phyloP scores from a whole-genome alignment of 2,329 filamentous ascomycete genomes.

The Hirsutella rhossiliensis region DNA sequence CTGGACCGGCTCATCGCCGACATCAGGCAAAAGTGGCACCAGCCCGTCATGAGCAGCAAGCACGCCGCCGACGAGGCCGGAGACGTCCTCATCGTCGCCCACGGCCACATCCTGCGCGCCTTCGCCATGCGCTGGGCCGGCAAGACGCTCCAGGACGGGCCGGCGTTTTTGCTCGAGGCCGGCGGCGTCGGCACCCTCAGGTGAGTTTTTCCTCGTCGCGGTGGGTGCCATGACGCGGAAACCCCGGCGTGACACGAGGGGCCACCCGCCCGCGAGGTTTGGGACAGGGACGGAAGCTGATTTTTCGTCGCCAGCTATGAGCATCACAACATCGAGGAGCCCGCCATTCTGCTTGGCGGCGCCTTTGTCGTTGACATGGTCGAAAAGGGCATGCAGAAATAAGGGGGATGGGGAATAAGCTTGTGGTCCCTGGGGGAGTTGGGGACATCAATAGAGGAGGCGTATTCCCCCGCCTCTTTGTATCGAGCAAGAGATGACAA shows the following conservation, averaged over 20 bases:
- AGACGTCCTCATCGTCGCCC: slow-evolving; percentile 57
- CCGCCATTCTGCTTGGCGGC: slow-evolving; percentile 66
- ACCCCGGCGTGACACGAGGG: too few species aligned
- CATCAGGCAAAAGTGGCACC: slow-evolving; percentile 56
- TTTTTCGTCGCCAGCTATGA: slow-evolving; percentile 48
- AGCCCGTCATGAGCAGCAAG: slow-evolving; percentile 34
- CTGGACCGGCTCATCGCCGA: slow-evolving; percentile 67
- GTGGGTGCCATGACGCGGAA: too few species aligned
- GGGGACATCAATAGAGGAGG: too few species aligned
- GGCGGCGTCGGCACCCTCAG: slow-evolving; percentile 75
- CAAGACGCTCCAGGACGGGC: slow-evolving; percentile 61
- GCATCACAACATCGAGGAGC: slow-evolving; percentile 65
- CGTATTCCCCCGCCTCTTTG: too few species aligned
- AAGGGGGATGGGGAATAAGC: background rate
- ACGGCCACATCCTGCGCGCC: slow-evolving; percentile 79
- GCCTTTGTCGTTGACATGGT: slow-evolving; percentile 44
- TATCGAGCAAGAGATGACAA: too few species aligned
- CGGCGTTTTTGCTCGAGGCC: slow-evolving; percentile 73
- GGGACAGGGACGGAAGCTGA: background rate
- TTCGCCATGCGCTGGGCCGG: slow-evolving; percentile 81
- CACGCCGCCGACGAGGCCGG: slow-evolving; percentile 17
- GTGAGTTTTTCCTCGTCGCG: slow-evolving; percentile 26
- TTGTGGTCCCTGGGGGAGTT: too few species aligned
- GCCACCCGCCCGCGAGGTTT: too few species aligned
- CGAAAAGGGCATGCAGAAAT: slow-evolving; percentile 7